Base-by-base conservation (phyloP, 306 rosid genomes). In the Cucumis hystrix region DNA sequence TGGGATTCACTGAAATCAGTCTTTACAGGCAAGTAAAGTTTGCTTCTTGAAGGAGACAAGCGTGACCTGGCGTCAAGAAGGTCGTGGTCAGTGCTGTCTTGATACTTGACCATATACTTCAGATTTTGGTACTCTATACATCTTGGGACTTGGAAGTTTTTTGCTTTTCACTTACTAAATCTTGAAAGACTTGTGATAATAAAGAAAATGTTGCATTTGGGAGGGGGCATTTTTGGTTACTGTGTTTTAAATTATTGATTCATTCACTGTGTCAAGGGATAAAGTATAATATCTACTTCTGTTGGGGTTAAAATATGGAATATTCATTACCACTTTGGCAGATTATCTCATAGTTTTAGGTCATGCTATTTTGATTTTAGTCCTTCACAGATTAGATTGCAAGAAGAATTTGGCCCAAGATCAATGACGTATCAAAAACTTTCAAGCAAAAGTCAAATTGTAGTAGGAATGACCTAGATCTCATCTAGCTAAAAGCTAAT, bases 111-210 rank as follows among this genome's bases (percentile, higher is more conserved):
- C 61, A 80, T 80, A 78, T 14, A 6, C 78, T 47, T 37, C 77
- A 71, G 67, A 52, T 81, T 60, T 78, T 51, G 23, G 77, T 60
- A 78, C 74, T 45, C 57, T 69, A 9, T 66, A 25, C 78, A 61
- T 66, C 70, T 79, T 60, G 78, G 80, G 71, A 79, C 65, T 78
- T 60, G 79, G 81, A 76, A 79, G 37, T 74, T 84, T 84, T 49
- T 37, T 47, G 41, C 76, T 57, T 12, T 71, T 49, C 68, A 56
- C 80, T 58, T 67, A 79, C 33, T 52, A 75, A 62, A 71, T 70
- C 67, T 73, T 30, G 25, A 56, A 73, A 67, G 80, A 75, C 57
- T 55, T 60, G 59, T 62, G 77, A 74, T 71, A 79, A 79, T 80
- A 61, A 65, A 79, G 80, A 73, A 62, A 62, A 76, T 77, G 79